Evolutionary conservation across 345 rosid genomes (phyloP).

Genomic region (Gossypium rotundifolium): DNA sequence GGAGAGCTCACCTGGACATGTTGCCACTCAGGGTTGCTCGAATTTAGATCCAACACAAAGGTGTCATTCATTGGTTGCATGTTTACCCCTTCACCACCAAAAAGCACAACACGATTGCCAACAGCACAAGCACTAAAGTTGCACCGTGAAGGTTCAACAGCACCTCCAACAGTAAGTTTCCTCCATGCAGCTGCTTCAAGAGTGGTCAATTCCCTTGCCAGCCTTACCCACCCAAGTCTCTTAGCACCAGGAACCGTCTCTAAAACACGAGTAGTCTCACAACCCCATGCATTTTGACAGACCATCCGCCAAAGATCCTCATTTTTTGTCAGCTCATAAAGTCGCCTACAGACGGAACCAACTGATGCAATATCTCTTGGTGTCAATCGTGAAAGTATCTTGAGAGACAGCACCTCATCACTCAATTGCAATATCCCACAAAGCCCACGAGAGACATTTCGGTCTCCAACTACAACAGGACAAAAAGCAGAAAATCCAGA

Average conservation of each 20-base stretch:
- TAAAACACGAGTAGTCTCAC: conserved; percentile 61
- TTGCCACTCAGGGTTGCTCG: conserved; percentile 75
- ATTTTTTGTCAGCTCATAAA: conserved; percentile 64
- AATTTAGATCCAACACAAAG: conserved; percentile 71
- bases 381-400: conserved; percentile 65
- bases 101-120: conserved; percentile 51
- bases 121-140: conserved; percentile 50
- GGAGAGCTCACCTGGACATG: conserved; percentile 84
- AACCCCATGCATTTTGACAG: conserved; percentile 88
- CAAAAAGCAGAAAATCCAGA: conserved; percentile 36
- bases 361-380: conserved; percentile 81
- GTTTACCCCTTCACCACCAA: conserved; percentile 2
- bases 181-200: conserved; percentile 89
- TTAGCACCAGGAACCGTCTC: conserved; percentile 81
- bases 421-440: conserved; percentile 68
- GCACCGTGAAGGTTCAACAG: conserved; percentile 27
- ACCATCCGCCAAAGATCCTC: conserved; percentile 88
- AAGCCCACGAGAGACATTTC: conserved; percentile 52
- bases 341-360: conserved; percentile 58
- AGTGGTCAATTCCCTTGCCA: conserved; percentile 80
- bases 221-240: conserved; percentile 75
- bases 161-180: conserved; percentile 70
- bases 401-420: conserved; percentile 71
- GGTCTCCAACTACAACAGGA: conserved; percentile 36
- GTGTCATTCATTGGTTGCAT: conserved; percentile 30